These are phyloP conservation scores for Juglanconis sp. DNA, from an alignment of 2,329 filamentous ascomycete species.

Conservation along the genomic window DNA sequence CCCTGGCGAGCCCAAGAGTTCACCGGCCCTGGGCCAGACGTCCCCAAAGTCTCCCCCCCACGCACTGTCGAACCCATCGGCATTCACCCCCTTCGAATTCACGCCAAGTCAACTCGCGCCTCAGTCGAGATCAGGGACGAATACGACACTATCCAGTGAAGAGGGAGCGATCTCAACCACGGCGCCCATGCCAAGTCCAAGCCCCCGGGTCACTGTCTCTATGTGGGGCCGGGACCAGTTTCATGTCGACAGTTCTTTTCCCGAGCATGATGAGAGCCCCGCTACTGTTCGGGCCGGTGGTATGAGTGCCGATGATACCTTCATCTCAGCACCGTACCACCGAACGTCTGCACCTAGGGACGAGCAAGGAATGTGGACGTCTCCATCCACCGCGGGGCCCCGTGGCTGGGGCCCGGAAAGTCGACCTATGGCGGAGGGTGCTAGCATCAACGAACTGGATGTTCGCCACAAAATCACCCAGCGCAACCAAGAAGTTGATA, in stretches of 20 bases:
- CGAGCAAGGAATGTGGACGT: slow-evolving; percentile 39
- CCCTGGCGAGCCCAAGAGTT: slow-evolving; percentile 30
- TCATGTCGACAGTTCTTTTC: slow-evolving; percentile 35
- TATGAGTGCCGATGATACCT: slow-evolving; percentile 34
- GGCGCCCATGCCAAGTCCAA: slow-evolving; percentile 43
- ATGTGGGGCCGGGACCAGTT: slow-evolving; percentile 46
- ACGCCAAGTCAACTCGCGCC: slow-evolving; percentile 29
- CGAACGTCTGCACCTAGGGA: slow-evolving; percentile 34
- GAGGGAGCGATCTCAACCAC: slow-evolving; percentile 40
- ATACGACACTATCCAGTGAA: slow-evolving; percentile 49
- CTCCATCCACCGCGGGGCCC: slow-evolving; percentile 36
- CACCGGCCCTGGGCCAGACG: slow-evolving; percentile 21
- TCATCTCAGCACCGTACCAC: slow-evolving; percentile 21
- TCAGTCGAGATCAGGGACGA: slow-evolving; percentile 49
- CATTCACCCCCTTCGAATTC: slow-evolving; percentile 29
- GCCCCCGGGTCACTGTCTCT: slow-evolving; percentile 55
- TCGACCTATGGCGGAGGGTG: slow-evolving; percentile 41
- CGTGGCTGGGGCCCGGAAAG: slow-evolving; percentile 46
- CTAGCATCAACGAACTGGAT: slow-evolving; percentile 49
- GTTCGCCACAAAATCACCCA: slow-evolving; percentile 39
- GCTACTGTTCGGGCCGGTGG: slow-evolving; percentile 31
- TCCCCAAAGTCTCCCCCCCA: slow-evolving; percentile 38
- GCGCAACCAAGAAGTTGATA: slow-evolving; percentile 47
- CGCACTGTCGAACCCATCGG: slow-evolving; percentile 39
- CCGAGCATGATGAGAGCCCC: slow-evolving; percentile 31